Base-by-base conservation (phyloP, 179 eudicot genomes). In the Carnegiea gigantea region DNA sequence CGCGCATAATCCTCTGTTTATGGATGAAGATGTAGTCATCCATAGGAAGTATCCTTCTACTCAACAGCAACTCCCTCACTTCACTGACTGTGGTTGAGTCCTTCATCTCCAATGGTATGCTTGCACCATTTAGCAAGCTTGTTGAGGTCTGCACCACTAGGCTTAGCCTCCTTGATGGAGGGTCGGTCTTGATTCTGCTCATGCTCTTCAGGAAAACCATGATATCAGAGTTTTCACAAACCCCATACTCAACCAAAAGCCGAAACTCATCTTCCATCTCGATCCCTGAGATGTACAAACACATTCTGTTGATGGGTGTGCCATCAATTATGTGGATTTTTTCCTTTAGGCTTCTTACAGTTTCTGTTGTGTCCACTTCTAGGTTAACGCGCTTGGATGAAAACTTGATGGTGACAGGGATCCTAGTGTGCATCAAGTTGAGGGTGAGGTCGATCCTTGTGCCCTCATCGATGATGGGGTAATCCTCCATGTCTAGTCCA, bases 11-110 rank as follows among this genome's bases (percentile, higher is more conserved):
- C 89, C 99, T 89, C 26, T 94, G 99, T 65, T 92, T 96, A 62
- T 96, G 99, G 68, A 96, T 92, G 48, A 96, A 92, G 67, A 96
- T 91, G 53, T 96, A 96, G 49, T 96, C 98, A 85, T 96, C 97
- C 83, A 78, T 14, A 24, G 99, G 96, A 79, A 96, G 84, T 30
- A 90, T 82, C 51, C 85, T 86, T 23, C 88, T 84, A 17, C 44
- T 73, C 75, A 92, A 53, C 75, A 94, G 65, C 21, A 84, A 10
- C 71, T 87, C 87, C 79, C 86, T 90, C 84, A 94, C 57, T 48
- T 96, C 97, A 23, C 48, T 77, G 21, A 92, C 88, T 26, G 88
- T 90, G 57, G 83, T 84, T 4, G 90, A 80, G 62, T 96, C 99
- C 85, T 88, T 90, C 92, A 96, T 87, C 78, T 96, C 99, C 73